Percentiles rank a stretch among this genome's conserved stretches.
These are phyloP conservation scores for Trypanosoma platydactyli DNA, from an alignment of 208 protist genomes.

Conservation along the genomic window DNA sequence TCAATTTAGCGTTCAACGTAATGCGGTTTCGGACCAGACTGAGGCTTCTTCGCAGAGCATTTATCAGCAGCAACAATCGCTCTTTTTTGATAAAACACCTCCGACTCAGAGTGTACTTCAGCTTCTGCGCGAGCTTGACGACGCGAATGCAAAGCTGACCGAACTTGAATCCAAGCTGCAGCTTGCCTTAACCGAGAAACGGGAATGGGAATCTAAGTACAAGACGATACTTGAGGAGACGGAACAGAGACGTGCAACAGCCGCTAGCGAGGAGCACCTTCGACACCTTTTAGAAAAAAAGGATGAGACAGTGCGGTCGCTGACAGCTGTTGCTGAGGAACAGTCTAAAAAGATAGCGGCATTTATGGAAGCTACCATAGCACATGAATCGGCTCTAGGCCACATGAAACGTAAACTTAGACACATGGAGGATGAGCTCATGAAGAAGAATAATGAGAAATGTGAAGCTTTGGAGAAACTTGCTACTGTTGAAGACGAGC, in stretches of 20 bases:
- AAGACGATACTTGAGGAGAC: constrained; percentile 44
- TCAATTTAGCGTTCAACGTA: background rate
- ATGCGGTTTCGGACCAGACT: background rate
- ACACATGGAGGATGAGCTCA: constrained; percentile 48
- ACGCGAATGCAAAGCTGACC: constrained; percentile 27
- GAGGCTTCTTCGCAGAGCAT: background rate
- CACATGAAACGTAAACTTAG: constrained; percentile 53
- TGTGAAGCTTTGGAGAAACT: constrained; percentile 55
- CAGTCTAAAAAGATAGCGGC: constrained; percentile 40
- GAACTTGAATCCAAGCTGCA: constrained; percentile 46
- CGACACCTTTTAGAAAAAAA: constrained; percentile 47
- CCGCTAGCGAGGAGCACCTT: constrained; percentile 27
- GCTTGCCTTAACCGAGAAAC: constrained; percentile 35
- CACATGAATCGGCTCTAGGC: constrained; percentile 53
- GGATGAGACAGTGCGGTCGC: constrained; percentile 50
- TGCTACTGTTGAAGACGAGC: constrained; percentile 53
- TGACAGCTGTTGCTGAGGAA: constrained; percentile 53
- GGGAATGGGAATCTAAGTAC: constrained; percentile 50
- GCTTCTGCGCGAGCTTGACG: constrained; percentile 54
- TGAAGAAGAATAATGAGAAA: constrained; percentile 47
- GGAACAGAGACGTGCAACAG: constrained; percentile 8
- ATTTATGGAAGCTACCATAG: constrained; percentile 50
- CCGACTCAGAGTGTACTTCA: constrained; percentile 39
- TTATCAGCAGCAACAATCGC: background rate
- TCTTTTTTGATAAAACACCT: constrained; percentile 35